phyloP scores from a whole-genome alignment of 805 yeast genomes.

The Candida verbasci region DNA sequence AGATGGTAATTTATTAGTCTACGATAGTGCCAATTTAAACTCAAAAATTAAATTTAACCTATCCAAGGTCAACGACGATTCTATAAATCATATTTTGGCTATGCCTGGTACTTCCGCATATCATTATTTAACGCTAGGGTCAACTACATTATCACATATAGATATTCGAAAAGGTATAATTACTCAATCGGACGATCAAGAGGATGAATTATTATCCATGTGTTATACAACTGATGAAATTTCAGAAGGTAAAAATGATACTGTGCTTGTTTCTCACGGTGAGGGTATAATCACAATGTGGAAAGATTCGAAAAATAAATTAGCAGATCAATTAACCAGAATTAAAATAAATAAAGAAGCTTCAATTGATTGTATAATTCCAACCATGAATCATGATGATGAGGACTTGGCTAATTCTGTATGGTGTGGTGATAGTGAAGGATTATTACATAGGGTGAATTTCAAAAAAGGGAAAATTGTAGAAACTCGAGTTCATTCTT shows the following conservation, averaged over 20 bases:
- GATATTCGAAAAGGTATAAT: constrained; percentile 73
- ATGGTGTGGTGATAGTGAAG: constrained; percentile 81
- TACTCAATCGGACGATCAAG: constrained; percentile 79
- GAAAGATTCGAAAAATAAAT: constrained; percentile 66
- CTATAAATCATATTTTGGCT: constrained; percentile 69
- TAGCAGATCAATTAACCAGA: constrained; percentile 75
- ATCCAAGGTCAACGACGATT: constrained; percentile 63
- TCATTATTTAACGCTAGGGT: constrained; percentile 75
- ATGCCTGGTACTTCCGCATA: constrained; percentile 70
- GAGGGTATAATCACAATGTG: constrained; percentile 87
- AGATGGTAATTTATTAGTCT: constrained; percentile 59
- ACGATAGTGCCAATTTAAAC: constrained; percentile 54
- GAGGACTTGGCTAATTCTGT: constrained; percentile 44
- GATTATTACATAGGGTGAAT: constrained; percentile 64
- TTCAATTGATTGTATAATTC: constrained; percentile 66
- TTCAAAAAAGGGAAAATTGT: constrained; percentile 57
- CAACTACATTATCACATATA: constrained; percentile 73
- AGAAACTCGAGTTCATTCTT: constrained; percentile 64
- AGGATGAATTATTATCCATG: constrained; percentile 82
- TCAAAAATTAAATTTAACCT: constrained; percentile 43
- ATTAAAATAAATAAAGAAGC: constrained; percentile 64
- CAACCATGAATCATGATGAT: constrained; percentile 51
- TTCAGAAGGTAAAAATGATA: constrained; percentile 48
- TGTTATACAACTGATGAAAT: constrained; percentile 50
- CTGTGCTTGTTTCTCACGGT: constrained; percentile 80